Evolutionary conservation across 495 filamentous ascomycete genomes (phyloP).

Genomic region (Chaetomium tenue): DNA sequence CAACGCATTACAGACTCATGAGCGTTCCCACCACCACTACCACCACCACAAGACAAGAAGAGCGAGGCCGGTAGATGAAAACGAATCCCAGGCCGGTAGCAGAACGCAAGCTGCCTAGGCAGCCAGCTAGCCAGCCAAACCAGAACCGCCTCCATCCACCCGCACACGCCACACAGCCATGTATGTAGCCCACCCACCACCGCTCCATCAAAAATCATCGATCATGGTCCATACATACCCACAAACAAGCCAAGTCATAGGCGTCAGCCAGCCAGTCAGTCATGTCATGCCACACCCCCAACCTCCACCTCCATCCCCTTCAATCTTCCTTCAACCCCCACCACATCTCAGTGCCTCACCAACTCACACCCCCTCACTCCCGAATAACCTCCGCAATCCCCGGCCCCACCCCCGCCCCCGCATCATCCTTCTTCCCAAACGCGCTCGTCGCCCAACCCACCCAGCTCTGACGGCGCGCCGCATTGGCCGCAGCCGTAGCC

Average conservation of each 20-base stretch:
- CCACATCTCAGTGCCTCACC: no score
- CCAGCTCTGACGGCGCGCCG: constrained; percentile 52
- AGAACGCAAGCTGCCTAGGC: not conserved
- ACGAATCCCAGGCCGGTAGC: not conserved
- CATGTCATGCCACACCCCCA: not conserved
- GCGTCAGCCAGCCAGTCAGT: not conserved
- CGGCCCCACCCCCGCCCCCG: not conserved
- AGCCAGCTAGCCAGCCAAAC: not conserved
- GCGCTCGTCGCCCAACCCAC: constrained; percentile 53
- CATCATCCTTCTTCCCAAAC: constrained; percentile 43
- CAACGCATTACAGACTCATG: constrained; percentile 9
- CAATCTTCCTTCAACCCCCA: no score
- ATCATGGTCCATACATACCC: not conserved
- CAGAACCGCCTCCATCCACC: not conserved
- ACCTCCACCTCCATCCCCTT: not conserved
- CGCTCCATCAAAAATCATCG: constrained; percentile 2
- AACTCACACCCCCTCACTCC: constrained; percentile 17
- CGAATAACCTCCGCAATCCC: constrained; percentile 26
- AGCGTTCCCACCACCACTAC: not conserved
- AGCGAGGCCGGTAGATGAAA: not conserved
- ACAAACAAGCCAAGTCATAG: not conserved
- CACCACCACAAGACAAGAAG: not conserved
- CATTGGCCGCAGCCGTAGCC: constrained; percentile 34
- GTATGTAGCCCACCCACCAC: not conserved
- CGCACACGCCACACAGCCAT: not conserved